Evolutionary conservation across 805 yeast species (phyloP).

Genomic region (Barnettozyma sucrosica): DNA sequence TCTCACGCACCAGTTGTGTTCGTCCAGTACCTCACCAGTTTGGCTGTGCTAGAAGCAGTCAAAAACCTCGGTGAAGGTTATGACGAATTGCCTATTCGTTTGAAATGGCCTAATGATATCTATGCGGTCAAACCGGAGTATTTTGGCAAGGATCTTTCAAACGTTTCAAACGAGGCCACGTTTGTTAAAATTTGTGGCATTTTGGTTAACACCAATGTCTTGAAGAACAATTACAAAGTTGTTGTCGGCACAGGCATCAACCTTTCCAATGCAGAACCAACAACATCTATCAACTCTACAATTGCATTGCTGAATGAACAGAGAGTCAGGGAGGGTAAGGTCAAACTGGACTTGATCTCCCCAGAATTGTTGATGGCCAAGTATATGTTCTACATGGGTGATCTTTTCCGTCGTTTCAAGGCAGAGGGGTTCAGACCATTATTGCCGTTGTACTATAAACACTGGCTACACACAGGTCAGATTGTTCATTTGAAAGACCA

Average conservation of each 20-base stretch:
- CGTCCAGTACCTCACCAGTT: slow-evolving; percentile 75
- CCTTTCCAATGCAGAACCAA: slow-evolving; percentile 80
- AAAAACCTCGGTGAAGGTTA: slow-evolving; percentile 55
- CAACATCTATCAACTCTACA: slow-evolving; percentile 77
- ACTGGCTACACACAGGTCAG: slow-evolving; percentile 84
- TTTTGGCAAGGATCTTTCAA: slow-evolving; percentile 35
- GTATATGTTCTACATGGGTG: slow-evolving; percentile 59
- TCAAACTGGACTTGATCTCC: slow-evolving; percentile 22
- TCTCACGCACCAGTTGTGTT: slow-evolving; percentile 64
- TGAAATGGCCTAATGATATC: slow-evolving; percentile 97
- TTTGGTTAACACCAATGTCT: slow-evolving; percentile 69
- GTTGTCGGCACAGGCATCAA: slow-evolving; percentile 88
- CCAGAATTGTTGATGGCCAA: slow-evolving; percentile 58
- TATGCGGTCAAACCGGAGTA: slow-evolving; percentile 67
- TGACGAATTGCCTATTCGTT: slow-evolving; percentile 67
- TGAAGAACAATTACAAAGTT: slow-evolving; percentile 53
- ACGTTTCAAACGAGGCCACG: slow-evolving; percentile 53
- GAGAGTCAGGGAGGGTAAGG: slow-evolving; percentile 36
- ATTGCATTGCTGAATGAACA: slow-evolving; percentile 54
- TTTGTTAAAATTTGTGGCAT: slow-evolving; percentile 81
- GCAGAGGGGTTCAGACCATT: slow-evolving; percentile 63
- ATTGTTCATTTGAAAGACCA: slow-evolving; percentile 59
- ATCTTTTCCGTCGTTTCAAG: slow-evolving; percentile 52
- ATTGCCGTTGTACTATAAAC: slow-evolving; percentile 62
- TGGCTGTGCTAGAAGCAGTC: slow-evolving; percentile 80